Conservation (phyloP, 768 basidiomycete species). For the Termitomyces sp. region DNA sequence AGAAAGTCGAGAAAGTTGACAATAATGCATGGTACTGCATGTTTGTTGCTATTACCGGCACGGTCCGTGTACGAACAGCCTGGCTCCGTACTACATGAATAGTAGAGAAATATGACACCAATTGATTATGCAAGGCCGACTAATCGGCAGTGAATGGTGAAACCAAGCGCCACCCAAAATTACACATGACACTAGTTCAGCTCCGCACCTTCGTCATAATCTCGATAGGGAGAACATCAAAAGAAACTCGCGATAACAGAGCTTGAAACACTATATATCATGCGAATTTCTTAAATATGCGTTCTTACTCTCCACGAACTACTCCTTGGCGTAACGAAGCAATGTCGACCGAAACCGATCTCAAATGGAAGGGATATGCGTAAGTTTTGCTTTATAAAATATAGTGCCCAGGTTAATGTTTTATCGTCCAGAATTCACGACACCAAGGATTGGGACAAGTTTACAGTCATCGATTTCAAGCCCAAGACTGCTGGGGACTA, state of each 20-base stretch:
- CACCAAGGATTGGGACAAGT: slow-evolving; percentile 31
- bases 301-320: background rate
- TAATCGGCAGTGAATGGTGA: background rate
- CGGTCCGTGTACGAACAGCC: no score
- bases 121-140: background rate
- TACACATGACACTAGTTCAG: no score
- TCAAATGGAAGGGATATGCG: slow-evolving; percentile 12
- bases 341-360: slow-evolving; percentile 4
- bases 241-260: background rate
- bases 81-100: no score
- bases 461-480: slow-evolving; percentile 39
- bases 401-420: background rate
- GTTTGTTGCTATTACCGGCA: no score
- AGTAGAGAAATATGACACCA: background rate
- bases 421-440: slow-evolving; percentile 22
- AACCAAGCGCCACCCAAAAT: background rate
- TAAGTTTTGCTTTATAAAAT: background rate
- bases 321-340: background rate
- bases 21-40: no score
- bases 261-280: background rate
- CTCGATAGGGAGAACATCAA: background rate
- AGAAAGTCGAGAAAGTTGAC: background rate
- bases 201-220: no score
- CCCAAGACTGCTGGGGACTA: slow-evolving; percentile 47
- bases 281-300: background rate